Evolutionary conservation across 1,284 basidiomycete genomes (phyloP).

Genomic region (Sanghuangporus baumii): DNA sequence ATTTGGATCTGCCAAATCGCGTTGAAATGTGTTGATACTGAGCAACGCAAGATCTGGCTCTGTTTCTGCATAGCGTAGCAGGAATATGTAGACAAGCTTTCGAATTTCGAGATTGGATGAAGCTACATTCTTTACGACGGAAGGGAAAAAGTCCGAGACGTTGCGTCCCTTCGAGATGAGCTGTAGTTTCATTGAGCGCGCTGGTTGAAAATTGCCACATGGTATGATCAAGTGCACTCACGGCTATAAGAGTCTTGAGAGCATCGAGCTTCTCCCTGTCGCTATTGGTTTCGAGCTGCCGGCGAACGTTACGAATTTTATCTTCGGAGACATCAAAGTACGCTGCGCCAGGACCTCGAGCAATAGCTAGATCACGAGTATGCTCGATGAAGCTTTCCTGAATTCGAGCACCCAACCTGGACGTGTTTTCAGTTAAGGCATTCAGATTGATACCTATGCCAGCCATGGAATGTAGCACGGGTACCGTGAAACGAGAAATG

Average conservation of each 20-base stretch:
- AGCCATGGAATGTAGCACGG: neutral
- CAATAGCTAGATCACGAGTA: slow-evolving; percentile 63
- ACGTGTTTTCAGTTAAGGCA: slow-evolving; percentile 72
- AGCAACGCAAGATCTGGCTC: slow-evolving; percentile 94
- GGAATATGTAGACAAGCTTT: slow-evolving; percentile 97
- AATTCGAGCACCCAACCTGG: slow-evolving; percentile 69
- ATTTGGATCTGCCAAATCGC: slow-evolving; percentile 88
- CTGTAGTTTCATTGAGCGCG: slow-evolving; percentile 43
- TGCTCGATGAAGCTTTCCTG: slow-evolving; percentile 76
- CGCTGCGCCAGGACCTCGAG: slow-evolving; percentile 46
- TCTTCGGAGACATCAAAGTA: slow-evolving; percentile 70
- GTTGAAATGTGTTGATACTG: slow-evolving; percentile 98
- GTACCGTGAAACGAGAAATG: neutral
- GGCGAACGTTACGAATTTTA: slow-evolving; percentile 70
- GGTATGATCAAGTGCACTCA: slow-evolving; percentile 26
- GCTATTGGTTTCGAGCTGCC: slow-evolving; percentile 79
- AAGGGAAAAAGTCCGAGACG: slow-evolving; percentile 88
- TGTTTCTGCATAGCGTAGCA: slow-evolving; percentile 86
- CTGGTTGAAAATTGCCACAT: neutral
- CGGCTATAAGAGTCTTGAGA: slow-evolving; percentile 89
- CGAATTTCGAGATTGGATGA: slow-evolving; percentile 89
- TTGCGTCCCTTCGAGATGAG: slow-evolving; percentile 91
- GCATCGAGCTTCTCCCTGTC: slow-evolving; percentile 90
- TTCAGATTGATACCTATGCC: slow-evolving; percentile 47
- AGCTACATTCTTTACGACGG: slow-evolving; percentile 92